A percentile compares a stretch with the other conserved stretches of the same genome.
Evolutionary conservation across 2,329 filamentous ascomycete species (phyloP).

Genomic region (Trichoderma sp.): DNA sequence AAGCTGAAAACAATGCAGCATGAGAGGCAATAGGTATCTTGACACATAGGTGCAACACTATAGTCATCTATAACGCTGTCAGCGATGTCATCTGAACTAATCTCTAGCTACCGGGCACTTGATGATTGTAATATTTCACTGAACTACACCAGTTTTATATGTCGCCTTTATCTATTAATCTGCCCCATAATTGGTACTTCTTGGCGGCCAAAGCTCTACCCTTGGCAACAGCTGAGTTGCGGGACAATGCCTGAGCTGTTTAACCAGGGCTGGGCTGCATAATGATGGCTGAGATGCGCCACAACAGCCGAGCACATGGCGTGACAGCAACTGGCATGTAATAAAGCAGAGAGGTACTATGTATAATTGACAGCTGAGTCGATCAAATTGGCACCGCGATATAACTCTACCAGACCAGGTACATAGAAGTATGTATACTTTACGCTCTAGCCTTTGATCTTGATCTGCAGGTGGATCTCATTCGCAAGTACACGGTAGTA

Average conservation of each 20-base stretch:
- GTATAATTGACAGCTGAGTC: background rate
- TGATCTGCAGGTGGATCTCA: background rate
- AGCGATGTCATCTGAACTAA: background rate
- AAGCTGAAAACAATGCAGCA: background rate
- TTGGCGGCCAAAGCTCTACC: background rate
- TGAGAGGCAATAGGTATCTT: background rate
- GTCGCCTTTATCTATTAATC: background rate
- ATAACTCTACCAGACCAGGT: background rate
- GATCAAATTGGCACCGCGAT: background rate
- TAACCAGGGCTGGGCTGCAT: background rate
- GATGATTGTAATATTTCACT: background rate
- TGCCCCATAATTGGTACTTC: background rate
- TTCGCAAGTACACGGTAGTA: background rate
- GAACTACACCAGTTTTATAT: background rate
- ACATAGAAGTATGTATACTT: background rate
- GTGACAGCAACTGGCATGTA: background rate
- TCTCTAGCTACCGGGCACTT: background rate
- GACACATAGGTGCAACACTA: rapidly evolving
- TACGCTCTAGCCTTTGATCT: rapidly evolving
- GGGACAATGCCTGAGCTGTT: background rate
- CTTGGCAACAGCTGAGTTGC: background rate
- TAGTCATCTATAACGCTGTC: no score
- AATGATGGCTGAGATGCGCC: background rate
- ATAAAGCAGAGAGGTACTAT: background rate
- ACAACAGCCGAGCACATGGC: background rate